phyloP scores from a whole-genome alignment of 163 green algal genomes.

The Trebouxiophyceae sp. region DNA sequence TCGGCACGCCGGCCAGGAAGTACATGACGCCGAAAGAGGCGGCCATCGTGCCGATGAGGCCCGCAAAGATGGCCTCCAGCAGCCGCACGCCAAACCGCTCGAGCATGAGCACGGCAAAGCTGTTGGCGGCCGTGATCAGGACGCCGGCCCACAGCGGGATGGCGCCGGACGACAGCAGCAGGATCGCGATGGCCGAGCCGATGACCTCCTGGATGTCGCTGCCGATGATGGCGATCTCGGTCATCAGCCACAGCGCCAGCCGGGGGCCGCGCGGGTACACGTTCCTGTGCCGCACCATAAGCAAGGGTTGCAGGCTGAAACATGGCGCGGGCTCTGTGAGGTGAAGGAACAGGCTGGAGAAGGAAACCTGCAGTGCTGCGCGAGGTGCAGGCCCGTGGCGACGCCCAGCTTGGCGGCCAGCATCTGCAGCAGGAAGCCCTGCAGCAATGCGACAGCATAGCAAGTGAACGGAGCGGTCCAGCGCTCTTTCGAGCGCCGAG shows the following conservation, averaged over 20 bases:
- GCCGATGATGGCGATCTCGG: slow-evolving; percentile 85
- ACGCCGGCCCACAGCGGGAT: slow-evolving; percentile 37
- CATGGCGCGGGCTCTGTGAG: no score
- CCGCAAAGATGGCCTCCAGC: slow-evolving; percentile 59
- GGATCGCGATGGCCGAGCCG: slow-evolving; percentile 30
- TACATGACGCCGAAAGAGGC: slow-evolving; percentile 60
- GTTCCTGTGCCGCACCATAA: slow-evolving; percentile 2
- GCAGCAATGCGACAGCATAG: neutral
- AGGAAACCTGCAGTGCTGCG: slow-evolving; percentile 67
- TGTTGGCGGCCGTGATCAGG: slow-evolving; percentile 46
- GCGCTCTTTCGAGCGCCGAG: no score
- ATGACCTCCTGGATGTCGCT: slow-evolving; percentile 66
- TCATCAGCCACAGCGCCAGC: slow-evolving; percentile 74
- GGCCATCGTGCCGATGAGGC: slow-evolving; percentile 68
- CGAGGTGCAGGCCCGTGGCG: slow-evolving; percentile 66
- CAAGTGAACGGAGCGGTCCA: no score
- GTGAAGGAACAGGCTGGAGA: neutral
- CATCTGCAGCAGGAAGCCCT: slow-evolving; percentile 71
- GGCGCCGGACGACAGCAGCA: slow-evolving; percentile 34
- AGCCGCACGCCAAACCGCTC: slow-evolving; percentile 51
- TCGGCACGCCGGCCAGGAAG: slow-evolving; percentile 32
- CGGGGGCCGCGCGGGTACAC: slow-evolving; percentile 21
- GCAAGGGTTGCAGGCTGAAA: no score
- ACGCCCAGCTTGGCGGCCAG: slow-evolving; percentile 78
- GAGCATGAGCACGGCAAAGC: slow-evolving; percentile 72